phyloP scores from a whole-genome alignment of 192 early-diverging fungal species.

The Chytriomyces hyalinus region DNA sequence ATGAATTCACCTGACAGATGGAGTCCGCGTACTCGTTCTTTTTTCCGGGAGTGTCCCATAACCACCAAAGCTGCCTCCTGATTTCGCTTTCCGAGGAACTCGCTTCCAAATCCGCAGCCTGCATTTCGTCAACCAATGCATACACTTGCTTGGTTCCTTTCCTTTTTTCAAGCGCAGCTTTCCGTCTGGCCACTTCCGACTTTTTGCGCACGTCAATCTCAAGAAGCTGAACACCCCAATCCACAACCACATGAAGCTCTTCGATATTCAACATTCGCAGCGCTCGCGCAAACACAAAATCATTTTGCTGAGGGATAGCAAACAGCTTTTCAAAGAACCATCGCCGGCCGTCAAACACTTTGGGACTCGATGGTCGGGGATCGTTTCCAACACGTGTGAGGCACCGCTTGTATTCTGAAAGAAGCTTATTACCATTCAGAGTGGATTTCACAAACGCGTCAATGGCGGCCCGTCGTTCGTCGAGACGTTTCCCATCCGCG shows the following conservation, averaged over 20 bases:
- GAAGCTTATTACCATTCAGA: background rate
- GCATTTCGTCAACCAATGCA: conserved; percentile 15
- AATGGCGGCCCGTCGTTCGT: conserved; percentile 8
- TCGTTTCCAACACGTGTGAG: background rate
- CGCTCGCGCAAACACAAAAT: conserved; percentile 19
- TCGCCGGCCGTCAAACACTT: conserved; percentile 28
- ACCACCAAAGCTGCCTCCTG: conserved; percentile 37
- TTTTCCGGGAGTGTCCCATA: conserved; percentile 35
- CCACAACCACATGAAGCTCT: conserved; percentile 15
- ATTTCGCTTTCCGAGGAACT: conserved; percentile 1
- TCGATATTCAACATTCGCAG: conserved; percentile 17
- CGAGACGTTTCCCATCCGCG: background rate
- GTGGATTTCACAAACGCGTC: conserved; percentile 17
- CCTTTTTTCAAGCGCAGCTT: conserved; percentile 6
- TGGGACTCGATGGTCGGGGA: background rate
- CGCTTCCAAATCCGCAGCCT: conserved; percentile 13
- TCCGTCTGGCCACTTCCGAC: conserved; percentile 15
- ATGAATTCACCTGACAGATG: conserved; percentile 11
- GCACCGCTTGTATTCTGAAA: conserved; percentile 13
- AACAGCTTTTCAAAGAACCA: conserved; percentile 33
- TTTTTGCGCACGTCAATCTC: conserved; percentile 21
- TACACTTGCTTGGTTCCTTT: conserved; percentile 4
- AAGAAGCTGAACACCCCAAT: conserved; percentile 21
- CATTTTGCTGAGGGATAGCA: conserved; percentile 26
- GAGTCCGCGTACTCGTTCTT: conserved; percentile 24